Evolutionary conservation across 257 asterid genomes (phyloP).

Genomic region (Petunia secreta): DNA sequence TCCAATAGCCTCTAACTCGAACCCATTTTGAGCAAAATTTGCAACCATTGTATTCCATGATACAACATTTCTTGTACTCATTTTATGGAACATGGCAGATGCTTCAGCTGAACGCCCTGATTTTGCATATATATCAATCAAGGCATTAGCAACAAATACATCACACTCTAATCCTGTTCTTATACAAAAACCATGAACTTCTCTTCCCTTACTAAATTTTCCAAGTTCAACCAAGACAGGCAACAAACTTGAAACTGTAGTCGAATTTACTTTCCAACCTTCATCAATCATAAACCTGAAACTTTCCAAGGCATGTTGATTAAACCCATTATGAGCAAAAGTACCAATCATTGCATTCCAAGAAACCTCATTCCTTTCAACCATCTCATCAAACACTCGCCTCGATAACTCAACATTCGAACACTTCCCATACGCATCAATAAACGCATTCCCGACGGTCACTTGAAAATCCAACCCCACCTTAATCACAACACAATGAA

Average conservation of each 20-base stretch:
- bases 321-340: constrained; percentile 47
- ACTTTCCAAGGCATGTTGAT: constrained; percentile 46
- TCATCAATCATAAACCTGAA: constrained; percentile 57
- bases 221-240: constrained; percentile 61
- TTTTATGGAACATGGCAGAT: constrained; percentile 47
- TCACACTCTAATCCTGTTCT: constrained; percentile 57
- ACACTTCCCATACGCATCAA: constrained; percentile 77
- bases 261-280: constrained; percentile 42
- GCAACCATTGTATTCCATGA: constrained; percentile 81
- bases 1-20: constrained; percentile 50
- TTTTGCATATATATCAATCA: constrained; percentile 78
- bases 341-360: constrained; percentile 66
- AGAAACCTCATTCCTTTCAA: constrained; percentile 64
- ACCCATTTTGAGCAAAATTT: constrained; percentile 63
- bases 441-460: constrained; percentile 59
- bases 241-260: constrained; percentile 61
- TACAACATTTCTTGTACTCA: constrained; percentile 51
- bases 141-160: constrained; percentile 68
- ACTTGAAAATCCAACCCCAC: constrained; percentile 56
- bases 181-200: constrained; percentile 63
- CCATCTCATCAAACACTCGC: constrained; percentile 54
- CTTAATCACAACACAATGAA: constrained; percentile 60
- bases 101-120: constrained; percentile 47
- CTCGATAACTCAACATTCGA: constrained; percentile 47
- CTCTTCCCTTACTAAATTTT: constrained; percentile 50